Base-by-base conservation (phyloP, 163 green algal genomes). In the Scenedesmus sp. region DNA sequence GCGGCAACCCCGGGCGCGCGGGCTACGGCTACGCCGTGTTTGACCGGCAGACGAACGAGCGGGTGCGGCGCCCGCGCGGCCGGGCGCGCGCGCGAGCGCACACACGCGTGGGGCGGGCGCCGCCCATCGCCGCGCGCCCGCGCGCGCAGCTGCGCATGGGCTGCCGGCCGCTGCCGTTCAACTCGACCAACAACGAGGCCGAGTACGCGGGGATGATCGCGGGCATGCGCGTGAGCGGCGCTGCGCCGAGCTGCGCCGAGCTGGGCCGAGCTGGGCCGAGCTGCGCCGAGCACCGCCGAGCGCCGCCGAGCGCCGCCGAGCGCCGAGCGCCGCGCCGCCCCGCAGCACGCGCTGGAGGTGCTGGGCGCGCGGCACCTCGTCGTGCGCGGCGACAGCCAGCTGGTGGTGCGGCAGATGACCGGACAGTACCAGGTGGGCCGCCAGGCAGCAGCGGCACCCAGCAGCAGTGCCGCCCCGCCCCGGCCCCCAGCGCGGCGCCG, bases 11-110 rank as follows among this genome's bases (percentile, higher is more conserved):
- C 24, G 74, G 74, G 7, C 33, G 50, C 14, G 74, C 74, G 0
- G 74, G 62, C 18, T 81, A 81, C 42, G 74, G 74, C 33, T 81
- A 72, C 48, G 72, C 47, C 2, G 42, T 80, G 13, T 60, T 62
- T 47, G 72, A 80, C 48, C 28, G 72, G 2, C 24, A 60, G 39
- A 53, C 29, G 3, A 48, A 53, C 1, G 57, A 70, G 14, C 10
- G 45, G 45, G 70, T 78, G 57, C 20, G 70, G 3, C n/a, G n/a
- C n/a, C n/a, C n/a, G n/a, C n/a, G n/a, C n/a, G n/a, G n/a, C n/a
- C n/a, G n/a, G n/a, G n/a, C n/a, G n/a, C n/a, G n/a, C n/a, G n/a
- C n/a, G n/a, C n/a, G n/a, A n/a, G n/a, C n/a, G n/a, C n/a, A n/a
- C n/a, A n/a, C n/a, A n/a, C n/a, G n/a, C n/a, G n/a, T n/a, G n/a